Evolutionary conservation across 768 basidiomycete genomes (phyloP).

Genomic region (Tricholoma flavovirens): DNA sequence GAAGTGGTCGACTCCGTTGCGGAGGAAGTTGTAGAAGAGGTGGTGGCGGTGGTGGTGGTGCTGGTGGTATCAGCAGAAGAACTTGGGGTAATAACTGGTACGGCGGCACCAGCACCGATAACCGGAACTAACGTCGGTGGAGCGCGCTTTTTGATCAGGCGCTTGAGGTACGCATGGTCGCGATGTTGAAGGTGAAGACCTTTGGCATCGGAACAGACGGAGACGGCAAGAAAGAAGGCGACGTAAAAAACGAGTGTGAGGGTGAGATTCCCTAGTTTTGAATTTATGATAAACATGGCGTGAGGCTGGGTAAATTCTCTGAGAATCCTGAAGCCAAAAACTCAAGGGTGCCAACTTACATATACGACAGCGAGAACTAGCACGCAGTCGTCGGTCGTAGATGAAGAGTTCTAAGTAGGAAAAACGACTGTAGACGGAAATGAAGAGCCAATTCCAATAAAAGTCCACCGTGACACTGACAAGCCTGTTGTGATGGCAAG

Average conservation of each 20-base stretch:
- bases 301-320: conserved; percentile 1
- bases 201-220: conserved; percentile 38
- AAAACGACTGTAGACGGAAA: conserved; percentile 4
- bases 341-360: conserved; percentile 1
- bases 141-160: conserved; percentile 64
- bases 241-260: conserved; percentile 62
- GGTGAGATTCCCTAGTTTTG: conserved; percentile 38
- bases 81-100: conserved; percentile 13
- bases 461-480: no score
- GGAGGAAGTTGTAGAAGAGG: conserved; percentile 3
- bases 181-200: conserved; percentile 34
- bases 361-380: conserved; percentile 9
- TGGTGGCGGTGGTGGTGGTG: no score
- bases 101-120: conserved; percentile 29
- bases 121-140: conserved; percentile 22
- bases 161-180: conserved; percentile 53
- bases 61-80: conserved; percentile 5
- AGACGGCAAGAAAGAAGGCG: conserved; percentile 47
- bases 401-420: background rate
- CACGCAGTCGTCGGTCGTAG: conserved; percentile 8
- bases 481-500: background rate
- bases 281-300: conserved; percentile 40
- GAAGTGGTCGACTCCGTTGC: conserved; percentile 9
- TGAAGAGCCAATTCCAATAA: background rate
- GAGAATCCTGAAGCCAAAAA: background rate